phyloP scores from a whole-genome alignment of 2,329 filamentous ascomycete species.

The Penicillium sp. region DNA sequence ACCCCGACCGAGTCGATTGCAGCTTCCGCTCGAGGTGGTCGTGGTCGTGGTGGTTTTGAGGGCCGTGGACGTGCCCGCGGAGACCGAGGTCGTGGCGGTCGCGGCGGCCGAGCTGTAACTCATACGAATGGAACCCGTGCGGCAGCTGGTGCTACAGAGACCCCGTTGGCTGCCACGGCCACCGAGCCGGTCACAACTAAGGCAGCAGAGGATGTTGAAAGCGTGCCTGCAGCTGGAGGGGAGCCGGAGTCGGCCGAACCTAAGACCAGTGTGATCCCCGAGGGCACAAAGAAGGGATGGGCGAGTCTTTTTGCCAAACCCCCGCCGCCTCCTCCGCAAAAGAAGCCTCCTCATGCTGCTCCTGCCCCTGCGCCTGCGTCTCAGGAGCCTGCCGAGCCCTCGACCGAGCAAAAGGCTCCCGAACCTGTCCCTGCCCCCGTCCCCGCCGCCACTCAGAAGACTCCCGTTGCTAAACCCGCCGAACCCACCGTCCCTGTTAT shows the following conservation, averaged over 20 bases:
- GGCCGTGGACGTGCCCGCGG: slow-evolving; percentile 45
- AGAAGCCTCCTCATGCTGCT: slow-evolving; percentile 44
- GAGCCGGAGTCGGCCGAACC: slow-evolving; percentile 24
- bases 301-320: slow-evolving; percentile 70
- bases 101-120: slow-evolving; percentile 43
- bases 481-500: slow-evolving; percentile 35
- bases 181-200: slow-evolving; percentile 17
- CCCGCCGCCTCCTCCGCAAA: slow-evolving; percentile 47
- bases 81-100: slow-evolving; percentile 46
- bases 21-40: slow-evolving; percentile 37
- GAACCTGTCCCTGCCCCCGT: slow-evolving; percentile 38
- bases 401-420: slow-evolving; percentile 38
- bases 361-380: slow-evolving; percentile 6
- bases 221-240: slow-evolving; percentile 22
- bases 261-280: slow-evolving; percentile 36
- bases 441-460: slow-evolving; percentile 32
- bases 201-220: slow-evolving; percentile 19
- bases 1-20: slow-evolving; percentile 33
- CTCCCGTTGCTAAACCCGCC: slow-evolving; percentile 36
- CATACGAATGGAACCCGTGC: slow-evolving; percentile 43
- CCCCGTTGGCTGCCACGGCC: slow-evolving; percentile 14
- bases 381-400: slow-evolving; percentile 30
- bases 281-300: slow-evolving; percentile 53
- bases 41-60: slow-evolving; percentile 47
- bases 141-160: slow-evolving; percentile 22